Percentiles rank a stretch among this genome's conserved stretches.
Conservation (phyloP, 495 filamentous ascomycete genomes). For the Articulospora tetracladia region DNA sequence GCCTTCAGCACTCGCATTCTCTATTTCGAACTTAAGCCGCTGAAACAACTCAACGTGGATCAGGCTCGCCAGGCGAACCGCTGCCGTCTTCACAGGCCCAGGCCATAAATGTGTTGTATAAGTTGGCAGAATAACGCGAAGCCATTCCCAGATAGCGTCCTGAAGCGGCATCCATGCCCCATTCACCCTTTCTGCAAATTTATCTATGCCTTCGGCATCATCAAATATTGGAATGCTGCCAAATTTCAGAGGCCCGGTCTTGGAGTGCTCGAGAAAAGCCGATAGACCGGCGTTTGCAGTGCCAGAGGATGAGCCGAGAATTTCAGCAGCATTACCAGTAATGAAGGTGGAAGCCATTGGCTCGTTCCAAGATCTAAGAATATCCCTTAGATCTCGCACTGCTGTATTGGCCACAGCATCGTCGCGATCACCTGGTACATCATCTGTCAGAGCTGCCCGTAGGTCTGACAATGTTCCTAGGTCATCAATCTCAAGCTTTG, state of each 20-base stretch:
- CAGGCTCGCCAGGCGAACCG: constrained; percentile 62
- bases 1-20: constrained; percentile 4
- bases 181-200: constrained; percentile 53
- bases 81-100: constrained; percentile 62
- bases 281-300: constrained; percentile 41
- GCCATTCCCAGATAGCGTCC: constrained; percentile 63
- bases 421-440: constrained; percentile 20
- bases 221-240: constrained; percentile 48
- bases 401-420: constrained; percentile 29
- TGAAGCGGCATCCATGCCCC: constrained; percentile 52
- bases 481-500: constrained; percentile 58
- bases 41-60: constrained; percentile 67
- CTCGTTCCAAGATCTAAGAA: constrained; percentile 57
- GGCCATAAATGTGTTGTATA: constrained; percentile 71
- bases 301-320: constrained; percentile 21
- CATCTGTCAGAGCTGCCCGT: constrained; percentile 26
- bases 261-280: constrained; percentile 77
- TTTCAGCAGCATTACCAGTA: constrained; percentile 46
- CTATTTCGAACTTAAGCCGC: constrained; percentile 43
- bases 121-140: constrained; percentile 52
- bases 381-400: constrained; percentile 48
- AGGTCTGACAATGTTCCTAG: constrained; percentile 41
- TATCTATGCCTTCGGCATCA: constrained; percentile 50
- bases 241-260: constrained; percentile 51
- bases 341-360: constrained; percentile 52